Conservation (phyloP, 208 protist genomes). For the Leishmania mexicana region DNA sequence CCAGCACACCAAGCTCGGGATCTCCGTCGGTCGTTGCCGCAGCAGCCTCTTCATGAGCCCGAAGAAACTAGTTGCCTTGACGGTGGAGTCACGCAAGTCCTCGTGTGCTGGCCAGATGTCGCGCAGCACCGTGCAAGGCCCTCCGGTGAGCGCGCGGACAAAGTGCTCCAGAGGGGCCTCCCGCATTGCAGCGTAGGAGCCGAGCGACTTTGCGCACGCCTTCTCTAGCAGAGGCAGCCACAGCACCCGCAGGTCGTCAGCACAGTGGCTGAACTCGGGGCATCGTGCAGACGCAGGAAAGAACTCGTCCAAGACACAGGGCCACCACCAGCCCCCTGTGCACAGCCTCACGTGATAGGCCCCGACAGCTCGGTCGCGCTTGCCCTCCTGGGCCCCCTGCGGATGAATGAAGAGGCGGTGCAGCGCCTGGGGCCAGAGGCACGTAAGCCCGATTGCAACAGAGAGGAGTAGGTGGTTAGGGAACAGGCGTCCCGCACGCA, state of each 20-base stretch:
- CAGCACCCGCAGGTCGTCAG: slow-evolving; percentile 44
- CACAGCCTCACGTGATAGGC: slow-evolving; percentile 63
- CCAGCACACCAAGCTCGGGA: slow-evolving; percentile 16
- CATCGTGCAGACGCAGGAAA: slow-evolving; percentile 32
- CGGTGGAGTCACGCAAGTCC: slow-evolving; percentile 15
- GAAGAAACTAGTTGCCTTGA: slow-evolving; percentile 19
- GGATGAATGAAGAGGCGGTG: slow-evolving; percentile 55
- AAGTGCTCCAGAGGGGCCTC: slow-evolving; percentile 41
- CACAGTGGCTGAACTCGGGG: slow-evolving; percentile 39
- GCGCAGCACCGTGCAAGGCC: slow-evolving; percentile 34
- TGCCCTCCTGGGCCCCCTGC: slow-evolving; percentile 21
- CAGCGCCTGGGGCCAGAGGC: slow-evolving; percentile 32
- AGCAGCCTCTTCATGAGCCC: slow-evolving; percentile 12
- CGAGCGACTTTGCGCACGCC: slow-evolving; percentile 77
- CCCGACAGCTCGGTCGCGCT: slow-evolving; percentile 41
- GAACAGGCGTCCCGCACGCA: slow-evolving; percentile 36
- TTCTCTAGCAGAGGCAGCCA: slow-evolving; percentile 83
- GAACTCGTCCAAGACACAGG: slow-evolving; percentile 51
- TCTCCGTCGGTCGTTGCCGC: not conserved
- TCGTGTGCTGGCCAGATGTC: slow-evolving; percentile 38
- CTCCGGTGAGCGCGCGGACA: slow-evolving; percentile 49
- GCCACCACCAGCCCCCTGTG: slow-evolving; percentile 51
- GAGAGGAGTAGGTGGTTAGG: slow-evolving; percentile 55
- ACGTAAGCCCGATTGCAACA: slow-evolving; percentile 37
- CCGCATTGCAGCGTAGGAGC: slow-evolving; percentile 62